A percentile compares a stretch with the other conserved stretches of the same genome.
phyloP scores from a whole-genome alignment of 2,329 filamentous ascomycete genomes.

The Periconia digitata region DNA sequence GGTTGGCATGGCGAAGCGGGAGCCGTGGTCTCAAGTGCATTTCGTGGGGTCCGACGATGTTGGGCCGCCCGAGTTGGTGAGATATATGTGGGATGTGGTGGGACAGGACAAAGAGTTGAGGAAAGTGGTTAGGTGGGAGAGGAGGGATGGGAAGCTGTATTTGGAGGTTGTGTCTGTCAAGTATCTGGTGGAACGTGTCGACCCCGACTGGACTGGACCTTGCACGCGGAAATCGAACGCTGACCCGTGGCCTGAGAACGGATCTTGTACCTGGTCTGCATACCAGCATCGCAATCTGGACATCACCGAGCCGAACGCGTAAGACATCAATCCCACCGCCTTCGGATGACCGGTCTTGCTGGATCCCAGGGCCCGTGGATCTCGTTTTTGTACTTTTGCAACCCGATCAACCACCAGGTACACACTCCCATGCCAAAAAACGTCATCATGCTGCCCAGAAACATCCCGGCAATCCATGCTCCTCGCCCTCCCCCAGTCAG shows the following conservation, averaged over 20 bases:
- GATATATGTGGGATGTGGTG: slow-evolving; percentile 35
- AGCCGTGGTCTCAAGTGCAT: slow-evolving; percentile 40
- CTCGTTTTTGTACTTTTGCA: slow-evolving; percentile 99
- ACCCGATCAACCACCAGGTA: slow-evolving; percentile 95
- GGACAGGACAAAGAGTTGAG: slow-evolving; percentile 12
- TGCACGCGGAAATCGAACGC: slow-evolving; percentile 15
- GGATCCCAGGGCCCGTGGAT: slow-evolving; percentile 98
- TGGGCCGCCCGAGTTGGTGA: slow-evolving; percentile 34
- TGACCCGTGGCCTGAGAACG: slow-evolving; percentile 34
- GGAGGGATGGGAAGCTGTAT: slow-evolving; percentile 26
- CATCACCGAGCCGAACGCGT: slow-evolving; percentile 14
- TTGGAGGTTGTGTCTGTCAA: slow-evolving; percentile 32
- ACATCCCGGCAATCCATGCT: slow-evolving; percentile 68
- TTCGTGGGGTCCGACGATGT: slow-evolving; percentile 42
- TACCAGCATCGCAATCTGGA: slow-evolving; percentile 30
- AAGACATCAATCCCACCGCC: slow-evolving; percentile 54
- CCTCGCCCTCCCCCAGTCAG: slow-evolving; percentile 57
- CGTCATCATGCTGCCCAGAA: slow-evolving; percentile 74
- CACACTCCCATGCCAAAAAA: slow-evolving; percentile 85
- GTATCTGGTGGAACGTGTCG: slow-evolving; percentile 20
- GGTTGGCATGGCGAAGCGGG: slow-evolving; percentile 28
- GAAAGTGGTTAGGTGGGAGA: slow-evolving; percentile 36
- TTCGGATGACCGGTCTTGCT: slow-evolving; percentile 81
- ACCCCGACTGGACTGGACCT: slow-evolving; percentile 16
- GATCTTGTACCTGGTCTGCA: slow-evolving; percentile 28